These are phyloP conservation scores for Lactarius trivialis DNA, from an alignment of 768 basidiomycete genomes.

Conservation along the genomic window DNA sequence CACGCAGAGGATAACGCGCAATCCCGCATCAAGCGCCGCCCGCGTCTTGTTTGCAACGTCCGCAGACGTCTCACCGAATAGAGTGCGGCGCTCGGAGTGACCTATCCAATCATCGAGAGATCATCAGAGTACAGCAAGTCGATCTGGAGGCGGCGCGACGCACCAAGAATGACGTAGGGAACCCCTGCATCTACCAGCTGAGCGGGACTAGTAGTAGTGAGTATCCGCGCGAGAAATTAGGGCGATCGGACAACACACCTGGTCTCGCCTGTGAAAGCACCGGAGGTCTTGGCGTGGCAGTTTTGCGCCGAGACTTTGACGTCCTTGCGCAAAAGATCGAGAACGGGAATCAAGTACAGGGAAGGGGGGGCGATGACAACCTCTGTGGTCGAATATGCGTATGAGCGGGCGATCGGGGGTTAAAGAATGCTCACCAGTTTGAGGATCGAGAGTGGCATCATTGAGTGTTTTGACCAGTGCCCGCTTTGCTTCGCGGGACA, in stretches of 20 bases:
- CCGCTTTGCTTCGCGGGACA: constrained; percentile 54
- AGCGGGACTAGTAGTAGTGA: constrained; percentile 44
- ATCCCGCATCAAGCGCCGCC: constrained; percentile 65
- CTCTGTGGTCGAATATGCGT: constrained; percentile 44
- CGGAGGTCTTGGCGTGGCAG: constrained; percentile 72
- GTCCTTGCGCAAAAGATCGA: constrained; percentile 53
- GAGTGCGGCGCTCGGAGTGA: constrained; percentile 91
- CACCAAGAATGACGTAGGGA: constrained; percentile 88
- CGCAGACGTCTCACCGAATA: constrained; percentile 85
- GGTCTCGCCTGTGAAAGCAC: constrained; percentile 96
- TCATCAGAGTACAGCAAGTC: constrained; percentile 9
- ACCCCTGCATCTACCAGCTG: constrained; percentile 85
- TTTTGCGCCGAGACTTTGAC: constrained; percentile 89
- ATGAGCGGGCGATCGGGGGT: constrained; percentile 7
- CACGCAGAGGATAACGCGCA: constrained; percentile 91
- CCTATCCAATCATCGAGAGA: constrained; percentile 37
- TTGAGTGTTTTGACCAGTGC: constrained; percentile 68
- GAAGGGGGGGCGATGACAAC: constrained; percentile 90
- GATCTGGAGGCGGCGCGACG: constrained; percentile 22
- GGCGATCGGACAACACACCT: constrained; percentile 44
- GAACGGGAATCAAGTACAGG: constrained; percentile 75
- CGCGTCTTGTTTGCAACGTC: constrained; percentile 81
- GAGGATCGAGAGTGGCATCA: constrained; percentile 66
- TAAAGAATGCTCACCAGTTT: constrained; percentile 51
- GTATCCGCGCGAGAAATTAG: background rate